Percentiles rank a stretch among this genome's conserved stretches.
phyloP scores from a whole-genome alignment of 352 stramenopile species.

The Globisporangium carolinianum region DNA sequence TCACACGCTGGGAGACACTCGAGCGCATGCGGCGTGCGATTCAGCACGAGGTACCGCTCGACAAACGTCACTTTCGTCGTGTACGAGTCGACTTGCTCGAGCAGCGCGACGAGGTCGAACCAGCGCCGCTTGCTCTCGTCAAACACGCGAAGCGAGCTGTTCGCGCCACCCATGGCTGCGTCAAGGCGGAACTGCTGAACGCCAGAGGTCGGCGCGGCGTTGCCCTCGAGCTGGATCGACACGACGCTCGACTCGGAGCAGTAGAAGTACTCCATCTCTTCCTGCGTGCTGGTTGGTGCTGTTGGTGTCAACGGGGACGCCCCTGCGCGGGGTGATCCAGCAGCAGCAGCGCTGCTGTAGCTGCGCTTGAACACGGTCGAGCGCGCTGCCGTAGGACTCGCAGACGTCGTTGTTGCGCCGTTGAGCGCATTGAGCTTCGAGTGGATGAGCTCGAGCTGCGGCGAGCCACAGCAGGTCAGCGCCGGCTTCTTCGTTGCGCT shows the following conservation, averaged over 20 bases:
- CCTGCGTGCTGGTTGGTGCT: constrained; percentile 8
- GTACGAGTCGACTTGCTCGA: constrained; percentile 57
- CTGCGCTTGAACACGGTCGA: constrained; percentile 16
- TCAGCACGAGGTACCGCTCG: constrained; percentile 73
- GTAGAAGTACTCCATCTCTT: constrained; percentile 51
- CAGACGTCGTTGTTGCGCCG: constrained; percentile 28
- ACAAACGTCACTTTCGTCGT: constrained; percentile 78
- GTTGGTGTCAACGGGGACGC: neutral
- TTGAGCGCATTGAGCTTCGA: constrained; percentile 60
- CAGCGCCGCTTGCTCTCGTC: constrained; percentile 66
- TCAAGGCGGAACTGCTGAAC: constrained; percentile 57
- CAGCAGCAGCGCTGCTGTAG: constrained; percentile 1
- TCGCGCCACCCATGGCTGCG: constrained; percentile 37
- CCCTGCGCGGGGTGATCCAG: neutral
- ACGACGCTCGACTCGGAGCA: constrained; percentile 64
- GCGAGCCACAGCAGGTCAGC: constrained; percentile 40
- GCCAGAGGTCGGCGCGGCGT: constrained; percentile 37
- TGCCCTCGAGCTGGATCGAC: constrained; percentile 61
- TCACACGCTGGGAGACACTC: constrained; percentile 42
- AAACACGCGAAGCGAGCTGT: constrained; percentile 64
- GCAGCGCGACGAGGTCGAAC: constrained; percentile 68
- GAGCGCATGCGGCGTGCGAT: constrained; percentile 59
- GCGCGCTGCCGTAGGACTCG: constrained; percentile 5
- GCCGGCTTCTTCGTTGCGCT: constrained; percentile 37
- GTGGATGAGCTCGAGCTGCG: constrained; percentile 67